Evolutionary conservation across 2,329 filamentous ascomycete species (phyloP).

Genomic region (Davidsoniella virescens): DNA sequence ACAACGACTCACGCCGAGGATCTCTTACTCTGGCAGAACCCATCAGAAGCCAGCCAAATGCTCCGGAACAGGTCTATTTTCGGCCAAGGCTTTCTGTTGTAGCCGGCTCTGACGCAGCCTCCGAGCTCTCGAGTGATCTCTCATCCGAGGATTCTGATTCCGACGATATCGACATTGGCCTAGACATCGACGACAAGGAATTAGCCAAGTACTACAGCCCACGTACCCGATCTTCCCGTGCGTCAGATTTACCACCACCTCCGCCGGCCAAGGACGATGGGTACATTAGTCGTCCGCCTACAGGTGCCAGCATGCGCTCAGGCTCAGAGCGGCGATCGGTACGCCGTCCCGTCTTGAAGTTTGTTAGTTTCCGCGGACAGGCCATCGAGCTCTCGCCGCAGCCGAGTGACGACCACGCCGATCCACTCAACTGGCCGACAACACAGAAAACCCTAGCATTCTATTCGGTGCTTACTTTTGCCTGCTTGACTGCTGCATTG

Average conservation of each 20-base stretch:
- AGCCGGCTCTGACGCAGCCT: neutral
- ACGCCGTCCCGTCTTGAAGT: neutral
- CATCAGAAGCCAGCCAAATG: neutral
- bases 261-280: constrained; percentile 11
- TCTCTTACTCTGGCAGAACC: neutral
- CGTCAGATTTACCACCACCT: constrained; percentile 9
- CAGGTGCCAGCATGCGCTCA: neutral
- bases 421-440: constrained; percentile 40
- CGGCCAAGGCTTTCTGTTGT: neutral
- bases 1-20: neutral
- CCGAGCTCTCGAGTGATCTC: neutral
- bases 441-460: constrained; percentile 37
- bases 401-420: constrained; percentile 36
- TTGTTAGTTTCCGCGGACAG: constrained; percentile 15
- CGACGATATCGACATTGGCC: neutral
- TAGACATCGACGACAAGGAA: neutral
- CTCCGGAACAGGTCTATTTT: constrained; percentile 1
- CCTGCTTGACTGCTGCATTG: constrained; percentile 31
- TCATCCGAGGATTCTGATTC: neutral
- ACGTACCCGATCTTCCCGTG: neutral
- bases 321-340: neutral
- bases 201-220: neutral
- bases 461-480: constrained; percentile 29
- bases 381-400: constrained; percentile 36
- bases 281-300: constrained; percentile 3